Evolutionary conservation across 352 stramenopile species (phyloP).

Genomic region (Phytophthora pisi): DNA sequence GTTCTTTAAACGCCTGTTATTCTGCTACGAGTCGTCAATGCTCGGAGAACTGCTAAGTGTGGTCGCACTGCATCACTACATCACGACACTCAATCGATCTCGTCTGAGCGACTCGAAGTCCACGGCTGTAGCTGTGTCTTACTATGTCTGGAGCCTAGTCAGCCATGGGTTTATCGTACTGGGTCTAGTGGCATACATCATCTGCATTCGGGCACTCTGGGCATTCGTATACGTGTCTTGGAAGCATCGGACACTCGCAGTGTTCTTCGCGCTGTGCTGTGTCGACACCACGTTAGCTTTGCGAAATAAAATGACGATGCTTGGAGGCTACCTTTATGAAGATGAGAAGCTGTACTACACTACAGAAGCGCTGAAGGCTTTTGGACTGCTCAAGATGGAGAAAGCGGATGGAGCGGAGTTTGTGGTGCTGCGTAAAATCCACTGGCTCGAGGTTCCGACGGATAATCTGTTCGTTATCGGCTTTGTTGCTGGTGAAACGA

Average conservation of each 20-base stretch:
- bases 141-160: constrained; percentile 28
- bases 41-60: constrained; percentile 26
- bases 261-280: constrained; percentile 15
- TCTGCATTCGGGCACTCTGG: constrained; percentile 16
- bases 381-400: constrained; percentile 24
- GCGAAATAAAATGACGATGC: constrained; percentile 11
- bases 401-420: constrained; percentile 11
- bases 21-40: constrained; percentile 31
- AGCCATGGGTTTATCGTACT: constrained; percentile 20
- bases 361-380: constrained; percentile 18
- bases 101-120: constrained; percentile 3
- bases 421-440: constrained; percentile 10
- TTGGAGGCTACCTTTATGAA: constrained; percentile 19
- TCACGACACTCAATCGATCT: constrained; percentile 9
- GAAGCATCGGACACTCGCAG: constrained; percentile 8
- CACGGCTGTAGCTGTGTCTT: constrained; percentile 17
- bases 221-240: constrained; percentile 13
- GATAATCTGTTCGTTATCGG: constrained; percentile 3
- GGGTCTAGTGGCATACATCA: constrained; percentile 21
- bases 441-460: constrained; percentile 15
- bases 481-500: neutral
- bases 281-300: constrained; percentile 19
- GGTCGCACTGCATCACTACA: constrained; percentile 4
- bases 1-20: constrained; percentile 22
- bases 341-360: constrained; percentile 21